Evolutionary conservation across 2,329 filamentous ascomycete genomes (phyloP).

Genomic region (Pseudopyricularia cyperi): DNA sequence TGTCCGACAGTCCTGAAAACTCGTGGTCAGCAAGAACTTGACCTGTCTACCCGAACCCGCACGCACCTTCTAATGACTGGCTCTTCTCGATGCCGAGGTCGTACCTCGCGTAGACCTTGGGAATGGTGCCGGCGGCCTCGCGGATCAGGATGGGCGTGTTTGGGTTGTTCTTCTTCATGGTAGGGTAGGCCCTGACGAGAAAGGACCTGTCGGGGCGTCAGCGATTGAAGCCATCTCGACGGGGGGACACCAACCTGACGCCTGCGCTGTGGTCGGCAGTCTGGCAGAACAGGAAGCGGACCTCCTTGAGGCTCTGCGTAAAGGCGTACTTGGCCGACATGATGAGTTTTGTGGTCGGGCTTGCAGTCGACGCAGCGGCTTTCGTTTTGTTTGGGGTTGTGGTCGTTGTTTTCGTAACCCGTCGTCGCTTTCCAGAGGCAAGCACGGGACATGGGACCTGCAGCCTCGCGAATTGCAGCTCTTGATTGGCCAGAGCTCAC

Average conservation of each 20-base stretch:
- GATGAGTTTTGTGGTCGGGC: neutral
- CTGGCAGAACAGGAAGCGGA: conserved; percentile 96
- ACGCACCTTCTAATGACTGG: conserved; percentile 37
- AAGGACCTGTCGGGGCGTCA: conserved; percentile 51
- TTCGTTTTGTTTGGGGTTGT: neutral
- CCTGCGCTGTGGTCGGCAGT: conserved; percentile 77
- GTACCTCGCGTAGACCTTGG: conserved; percentile 85
- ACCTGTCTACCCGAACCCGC: too few relatives aligned
- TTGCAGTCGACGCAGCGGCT: neutral
- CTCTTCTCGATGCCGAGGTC: conserved; percentile 48
- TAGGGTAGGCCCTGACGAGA: conserved; percentile 81
- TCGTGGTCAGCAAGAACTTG: conserved; percentile 4
- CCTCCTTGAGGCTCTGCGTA: conserved; percentile 76
- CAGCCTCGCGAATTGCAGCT: neutral
- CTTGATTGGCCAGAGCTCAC: neutral
- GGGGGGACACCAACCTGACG: conserved; percentile 1
- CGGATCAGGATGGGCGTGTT: conserved; percentile 86
- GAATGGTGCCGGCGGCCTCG: conserved; percentile 74
- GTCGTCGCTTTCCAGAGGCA: neutral
- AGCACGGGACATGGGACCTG: neutral
- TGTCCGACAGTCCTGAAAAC: conserved; percentile 35
- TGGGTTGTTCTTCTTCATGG: conserved; percentile 99
- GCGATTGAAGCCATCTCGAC: neutral
- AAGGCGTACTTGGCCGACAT: conserved; percentile 92
- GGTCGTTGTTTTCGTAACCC: neutral